Percentiles rank a stretch among this genome's conserved stretches.
Evolutionary conservation across 768 basidiomycete genomes (phyloP).

Genomic region (Mrakia frigida): DNA sequence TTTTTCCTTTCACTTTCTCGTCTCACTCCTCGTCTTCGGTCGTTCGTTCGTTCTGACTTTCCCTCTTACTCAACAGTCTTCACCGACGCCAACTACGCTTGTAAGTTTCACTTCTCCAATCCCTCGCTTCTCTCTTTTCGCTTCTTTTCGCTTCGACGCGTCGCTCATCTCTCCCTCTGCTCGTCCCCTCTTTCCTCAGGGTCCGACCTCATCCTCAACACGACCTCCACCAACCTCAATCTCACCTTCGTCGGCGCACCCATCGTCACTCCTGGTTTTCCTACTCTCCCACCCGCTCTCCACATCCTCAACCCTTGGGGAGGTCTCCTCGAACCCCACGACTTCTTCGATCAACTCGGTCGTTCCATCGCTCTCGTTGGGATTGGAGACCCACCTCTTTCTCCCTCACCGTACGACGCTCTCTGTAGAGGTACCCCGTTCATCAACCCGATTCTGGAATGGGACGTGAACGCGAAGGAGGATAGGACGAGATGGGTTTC

Average conservation of each 20-base stretch:
- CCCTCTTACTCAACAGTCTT: neutral
- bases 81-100: neutral
- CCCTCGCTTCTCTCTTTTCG: neutral
- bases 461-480: too few species aligned
- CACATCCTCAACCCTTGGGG: neutral
- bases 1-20: neutral
- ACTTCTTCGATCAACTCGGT: neutral
- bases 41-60: neutral
- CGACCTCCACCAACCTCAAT: neutral
- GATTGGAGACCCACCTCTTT: neutral
- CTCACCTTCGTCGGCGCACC: slow-evolving; percentile 4
- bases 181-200: neutral
- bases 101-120: neutral
- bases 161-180: too few species aligned
- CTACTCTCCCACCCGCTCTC: neutral
- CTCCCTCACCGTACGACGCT: neutral
- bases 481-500: neutral
- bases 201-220: slow-evolving; percentile 12
- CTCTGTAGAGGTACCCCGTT: neutral
- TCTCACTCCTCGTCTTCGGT: neutral
- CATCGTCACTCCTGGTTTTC: neutral
- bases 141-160: too few species aligned
- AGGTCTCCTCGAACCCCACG: neutral
- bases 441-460: neutral
- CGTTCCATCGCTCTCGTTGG: slow-evolving; percentile 3